Evolutionary conservation across 2,329 filamentous ascomycete genomes (phyloP).

Genomic region (Xylariaceae sp.): DNA sequence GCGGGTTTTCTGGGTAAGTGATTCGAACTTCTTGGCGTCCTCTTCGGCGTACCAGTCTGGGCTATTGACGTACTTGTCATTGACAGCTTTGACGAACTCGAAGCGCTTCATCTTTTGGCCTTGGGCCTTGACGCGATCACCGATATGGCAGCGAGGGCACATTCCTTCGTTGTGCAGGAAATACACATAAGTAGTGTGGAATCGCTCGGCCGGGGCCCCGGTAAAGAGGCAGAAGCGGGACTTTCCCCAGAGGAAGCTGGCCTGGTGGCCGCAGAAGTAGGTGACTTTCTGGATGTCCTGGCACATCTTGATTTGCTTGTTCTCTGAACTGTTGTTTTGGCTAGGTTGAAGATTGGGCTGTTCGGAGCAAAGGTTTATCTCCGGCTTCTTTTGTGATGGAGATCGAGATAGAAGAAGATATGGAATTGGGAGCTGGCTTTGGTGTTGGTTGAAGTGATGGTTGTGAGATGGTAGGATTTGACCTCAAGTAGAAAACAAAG

Average conservation of each 20-base stretch:
- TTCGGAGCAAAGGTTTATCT: no score
- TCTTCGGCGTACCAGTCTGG: background rate
- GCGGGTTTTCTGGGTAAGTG: background rate
- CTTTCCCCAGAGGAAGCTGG: background rate
- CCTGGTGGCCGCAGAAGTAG: constrained; percentile 14
- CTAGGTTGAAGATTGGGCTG: no score
- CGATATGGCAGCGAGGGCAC: background rate
- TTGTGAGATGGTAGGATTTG: no score
- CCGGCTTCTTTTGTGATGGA: no score
- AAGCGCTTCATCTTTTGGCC: background rate
- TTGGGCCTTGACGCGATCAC: background rate
- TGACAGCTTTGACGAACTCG: background rate
- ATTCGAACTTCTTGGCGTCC: background rate
- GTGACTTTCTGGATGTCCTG: constrained; percentile 17
- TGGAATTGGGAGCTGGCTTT: no score
- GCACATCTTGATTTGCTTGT: constrained; percentile 9
- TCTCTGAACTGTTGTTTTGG: background rate
- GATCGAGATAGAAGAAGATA: no score
- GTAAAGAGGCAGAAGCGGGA: constrained; percentile 16
- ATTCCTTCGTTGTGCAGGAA: background rate
- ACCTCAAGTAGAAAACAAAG: no score
- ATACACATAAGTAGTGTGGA: background rate
- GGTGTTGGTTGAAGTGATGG: no score
- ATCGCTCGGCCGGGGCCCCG: background rate
- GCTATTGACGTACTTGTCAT: background rate